Conservation (phyloP, 139 green algal genomes). For the Yamagishiella unicocca region DNA sequence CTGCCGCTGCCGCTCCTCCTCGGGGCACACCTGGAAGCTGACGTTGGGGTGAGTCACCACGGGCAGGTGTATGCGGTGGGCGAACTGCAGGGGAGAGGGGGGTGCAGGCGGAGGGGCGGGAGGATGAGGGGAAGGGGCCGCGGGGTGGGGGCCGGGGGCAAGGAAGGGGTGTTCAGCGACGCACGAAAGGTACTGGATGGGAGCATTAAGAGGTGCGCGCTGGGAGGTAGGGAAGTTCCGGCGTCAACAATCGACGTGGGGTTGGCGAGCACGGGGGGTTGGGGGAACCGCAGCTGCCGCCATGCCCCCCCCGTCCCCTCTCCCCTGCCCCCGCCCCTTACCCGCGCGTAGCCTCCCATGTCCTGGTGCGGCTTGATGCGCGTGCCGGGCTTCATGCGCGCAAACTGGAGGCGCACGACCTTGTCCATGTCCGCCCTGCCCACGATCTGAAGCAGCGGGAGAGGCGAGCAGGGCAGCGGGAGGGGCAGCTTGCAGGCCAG, state of each 20-base stretch:
- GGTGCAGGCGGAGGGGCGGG: background rate
- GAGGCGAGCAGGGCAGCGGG: too few relatives aligned
- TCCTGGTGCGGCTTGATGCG: conserved; percentile 65
- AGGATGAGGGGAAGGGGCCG: background rate
- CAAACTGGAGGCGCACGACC: conserved; percentile 81
- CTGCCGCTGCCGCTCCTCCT: background rate
- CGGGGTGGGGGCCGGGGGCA: background rate
- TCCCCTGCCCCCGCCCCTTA: too few relatives aligned
- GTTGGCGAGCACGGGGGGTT: too few relatives aligned
- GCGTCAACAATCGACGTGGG: too few relatives aligned
- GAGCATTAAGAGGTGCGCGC: too few relatives aligned
- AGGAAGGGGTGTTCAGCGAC: background rate
- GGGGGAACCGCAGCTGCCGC: too few relatives aligned
- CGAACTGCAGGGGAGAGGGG: conserved; percentile 5
- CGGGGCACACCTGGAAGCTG: conserved; percentile 50
- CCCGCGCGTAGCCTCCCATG: conserved; percentile 72
- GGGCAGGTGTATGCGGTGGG: conserved; percentile 77
- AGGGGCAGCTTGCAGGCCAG: too few relatives aligned
- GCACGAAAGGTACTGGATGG: too few relatives aligned
- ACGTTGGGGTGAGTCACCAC: conserved; percentile 62
- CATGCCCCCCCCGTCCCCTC: too few relatives aligned
- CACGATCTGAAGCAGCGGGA: conserved; percentile 58
- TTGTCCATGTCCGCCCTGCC: conserved; percentile 65
- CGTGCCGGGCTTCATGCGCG: conserved; percentile 67
- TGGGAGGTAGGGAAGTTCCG: too few relatives aligned